A percentile compares a stretch with the other conserved stretches of the same genome.
phyloP scores from a whole-genome alignment of 192 early-diverging fungal species.

The Thoreauomyces humboldtii region DNA sequence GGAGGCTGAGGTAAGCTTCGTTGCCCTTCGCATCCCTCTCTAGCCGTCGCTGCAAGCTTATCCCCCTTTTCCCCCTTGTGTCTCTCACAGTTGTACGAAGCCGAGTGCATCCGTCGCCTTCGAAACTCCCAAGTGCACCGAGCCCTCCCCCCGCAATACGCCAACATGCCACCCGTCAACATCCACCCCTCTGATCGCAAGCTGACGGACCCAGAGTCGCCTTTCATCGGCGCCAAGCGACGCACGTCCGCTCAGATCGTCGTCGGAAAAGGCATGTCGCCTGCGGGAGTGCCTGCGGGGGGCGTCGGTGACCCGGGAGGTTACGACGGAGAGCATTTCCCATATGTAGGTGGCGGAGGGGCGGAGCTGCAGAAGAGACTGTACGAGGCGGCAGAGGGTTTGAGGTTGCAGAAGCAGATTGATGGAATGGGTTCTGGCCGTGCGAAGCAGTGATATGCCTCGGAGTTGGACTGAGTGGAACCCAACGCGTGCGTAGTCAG shows the following conservation, averaged over 20 bases:
- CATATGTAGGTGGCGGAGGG: background rate
- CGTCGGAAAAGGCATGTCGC: too few relatives aligned
- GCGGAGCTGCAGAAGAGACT: background rate
- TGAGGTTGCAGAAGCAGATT: too few relatives aligned
- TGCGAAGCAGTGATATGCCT: too few relatives aligned
- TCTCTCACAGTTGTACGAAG: too few relatives aligned
- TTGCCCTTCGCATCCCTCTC: too few relatives aligned
- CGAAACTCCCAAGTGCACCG: slow-evolving; percentile 56
- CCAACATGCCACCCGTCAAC: slow-evolving; percentile 30
- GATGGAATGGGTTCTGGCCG: too few relatives aligned
- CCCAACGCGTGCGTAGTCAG: too few relatives aligned
- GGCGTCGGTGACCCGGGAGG: too few relatives aligned
- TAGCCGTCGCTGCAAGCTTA: too few relatives aligned
- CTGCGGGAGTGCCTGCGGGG: too few relatives aligned
- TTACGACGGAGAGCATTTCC: background rate
- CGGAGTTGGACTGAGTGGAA: too few relatives aligned
- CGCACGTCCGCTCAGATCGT: background rate
- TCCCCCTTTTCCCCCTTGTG: too few relatives aligned
- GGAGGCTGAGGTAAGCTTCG: slow-evolving; percentile 48
- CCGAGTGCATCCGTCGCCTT: slow-evolving; percentile 52
- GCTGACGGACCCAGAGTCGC: slow-evolving; percentile 51
- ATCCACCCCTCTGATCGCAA: slow-evolving; percentile 55
- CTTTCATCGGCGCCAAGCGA: slow-evolving; percentile 40
- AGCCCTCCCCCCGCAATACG: slow-evolving; percentile 60
- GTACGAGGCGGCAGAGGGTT: slow-evolving; percentile 9